A percentile compares a stretch with the other conserved stretches of the same genome.
Evolutionary conservation across 345 rosid genomes (phyloP).

Genomic region (Populus simonii): DNA sequence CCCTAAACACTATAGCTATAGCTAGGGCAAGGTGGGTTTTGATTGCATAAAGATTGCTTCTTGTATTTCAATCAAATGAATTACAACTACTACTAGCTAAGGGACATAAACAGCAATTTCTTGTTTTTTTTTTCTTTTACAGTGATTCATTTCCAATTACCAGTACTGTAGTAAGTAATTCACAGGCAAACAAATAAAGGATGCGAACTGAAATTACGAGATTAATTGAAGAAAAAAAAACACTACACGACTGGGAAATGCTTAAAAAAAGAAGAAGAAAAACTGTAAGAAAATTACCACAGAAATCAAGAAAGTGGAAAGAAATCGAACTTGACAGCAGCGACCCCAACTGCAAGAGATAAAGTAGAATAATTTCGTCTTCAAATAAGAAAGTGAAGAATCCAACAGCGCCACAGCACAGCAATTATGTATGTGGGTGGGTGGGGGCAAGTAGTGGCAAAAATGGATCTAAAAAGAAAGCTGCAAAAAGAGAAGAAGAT

Average conservation of each 20-base stretch:
- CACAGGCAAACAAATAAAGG: background rate
- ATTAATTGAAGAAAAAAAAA: background rate
- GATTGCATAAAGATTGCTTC: background rate
- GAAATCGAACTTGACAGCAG: background rate
- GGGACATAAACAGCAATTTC: background rate
- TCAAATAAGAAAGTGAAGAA: background rate
- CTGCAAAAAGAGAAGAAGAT: too few species aligned
- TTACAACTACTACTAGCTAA: background rate
- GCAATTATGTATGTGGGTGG: background rate
- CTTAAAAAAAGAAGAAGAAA: background rate
- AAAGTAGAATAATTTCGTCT: background rate
- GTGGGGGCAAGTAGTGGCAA: background rate
- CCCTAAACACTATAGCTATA: background rate
- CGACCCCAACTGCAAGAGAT: background rate
- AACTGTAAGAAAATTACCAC: background rate
- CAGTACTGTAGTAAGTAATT: background rate
- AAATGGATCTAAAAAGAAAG: background rate
- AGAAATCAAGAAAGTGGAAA: background rate
- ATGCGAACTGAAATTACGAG: background rate
- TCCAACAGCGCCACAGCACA: background rate
- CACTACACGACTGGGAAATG: background rate
- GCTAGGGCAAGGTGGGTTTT: background rate
- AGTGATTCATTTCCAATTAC: background rate
- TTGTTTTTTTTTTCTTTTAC: background rate
- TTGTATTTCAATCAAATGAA: too few species aligned